Base-by-base conservation (phyloP, 768 basidiomycete genomes). In the Tulasnella sp. region DNA sequence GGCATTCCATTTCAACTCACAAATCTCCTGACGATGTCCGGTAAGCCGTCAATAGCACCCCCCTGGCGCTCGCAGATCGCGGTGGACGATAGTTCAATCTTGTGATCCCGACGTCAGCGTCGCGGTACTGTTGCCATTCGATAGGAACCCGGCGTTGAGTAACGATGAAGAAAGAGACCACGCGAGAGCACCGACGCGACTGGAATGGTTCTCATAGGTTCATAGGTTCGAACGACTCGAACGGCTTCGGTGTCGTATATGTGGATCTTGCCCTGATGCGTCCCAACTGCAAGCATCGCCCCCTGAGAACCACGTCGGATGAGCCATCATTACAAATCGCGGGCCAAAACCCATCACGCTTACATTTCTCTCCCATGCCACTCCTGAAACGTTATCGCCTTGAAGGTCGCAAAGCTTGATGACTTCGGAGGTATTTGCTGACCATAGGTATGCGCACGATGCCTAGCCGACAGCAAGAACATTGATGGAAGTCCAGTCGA, bases 401-500 rank as follows among this genome's bases (percentile, higher is more conserved):
- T 83, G 78, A 25, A 98, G 83, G 80, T 99, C 95, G 81, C 94
- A 97, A 22, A 99, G 85, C 81, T 97, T 96, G 36, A 91, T 93
- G 4, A 99, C 97, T 6, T 89, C 89, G 29, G 94, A 94, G 76
- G 96, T 97, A 72, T 94, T 91, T 8, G 97, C 97, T 9, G 92
- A 93, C 97, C 97, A 99, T 0, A 98, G 89, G 81, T 99, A 99
- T 15, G 99, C 97, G 78, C 94, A 96, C 0, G 91, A 86, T 2
- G 91, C 93, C 8, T 99, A 87, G 2, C 96, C 97, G 9, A 99
- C 97, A 3, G 93, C 96, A 0, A 99, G 89, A 0, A 98, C 91
- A 81, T 99, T 99, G 5, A 93, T 96, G 73, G 91, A 92, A 2
- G 93, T 93, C 97, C 97, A 99, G 78, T 98, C 96, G 31, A 99